A percentile compares a stretch with the other conserved stretches of the same genome.
Evolutionary conservation across 495 filamentous ascomycete species (phyloP).

Genomic region (Penicillium goetzii): DNA sequence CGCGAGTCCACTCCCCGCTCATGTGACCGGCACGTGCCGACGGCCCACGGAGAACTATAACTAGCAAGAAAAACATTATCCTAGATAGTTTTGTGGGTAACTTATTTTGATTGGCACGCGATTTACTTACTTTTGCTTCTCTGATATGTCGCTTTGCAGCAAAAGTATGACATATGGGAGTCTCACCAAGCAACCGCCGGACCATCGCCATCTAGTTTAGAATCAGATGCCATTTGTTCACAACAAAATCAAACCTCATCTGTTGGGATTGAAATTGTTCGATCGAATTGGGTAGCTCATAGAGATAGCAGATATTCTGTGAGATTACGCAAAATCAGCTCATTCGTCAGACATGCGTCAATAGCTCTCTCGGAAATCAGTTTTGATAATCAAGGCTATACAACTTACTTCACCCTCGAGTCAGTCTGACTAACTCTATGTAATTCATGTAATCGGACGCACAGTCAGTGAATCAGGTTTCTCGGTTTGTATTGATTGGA

Average conservation of each 20-base stretch:
- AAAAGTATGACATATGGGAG: not conserved
- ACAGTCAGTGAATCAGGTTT: not conserved
- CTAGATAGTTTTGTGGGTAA: not conserved
- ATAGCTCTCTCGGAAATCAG: not conserved
- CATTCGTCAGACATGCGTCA: not conserved
- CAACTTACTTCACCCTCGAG: not conserved
- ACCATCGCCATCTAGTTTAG: not conserved
- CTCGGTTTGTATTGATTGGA: not conserved
- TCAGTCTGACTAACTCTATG: not conserved
- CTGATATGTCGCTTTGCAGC: too few species aligned
- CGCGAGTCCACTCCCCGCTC: slow-evolving; percentile 13
- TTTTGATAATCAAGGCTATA: not conserved
- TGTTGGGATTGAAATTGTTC: not conserved
- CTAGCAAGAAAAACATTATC: not conserved
- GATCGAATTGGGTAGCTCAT: not conserved
- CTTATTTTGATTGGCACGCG: not conserved
- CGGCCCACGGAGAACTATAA: slow-evolving; percentile 6
- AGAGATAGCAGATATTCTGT: not conserved
- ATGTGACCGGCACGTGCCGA: slow-evolving; percentile 19
- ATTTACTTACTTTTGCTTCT: not conserved
- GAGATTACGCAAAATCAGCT: not conserved
- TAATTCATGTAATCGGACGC: not conserved
- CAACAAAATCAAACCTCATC: not conserved
- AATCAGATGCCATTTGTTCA: not conserved
- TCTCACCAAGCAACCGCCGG: not conserved